A percentile compares a stretch with the other conserved stretches of the same genome.
Evolutionary conservation across 2,329 filamentous ascomycete genomes (phyloP).

Genomic region (Clonostachys rosea): DNA sequence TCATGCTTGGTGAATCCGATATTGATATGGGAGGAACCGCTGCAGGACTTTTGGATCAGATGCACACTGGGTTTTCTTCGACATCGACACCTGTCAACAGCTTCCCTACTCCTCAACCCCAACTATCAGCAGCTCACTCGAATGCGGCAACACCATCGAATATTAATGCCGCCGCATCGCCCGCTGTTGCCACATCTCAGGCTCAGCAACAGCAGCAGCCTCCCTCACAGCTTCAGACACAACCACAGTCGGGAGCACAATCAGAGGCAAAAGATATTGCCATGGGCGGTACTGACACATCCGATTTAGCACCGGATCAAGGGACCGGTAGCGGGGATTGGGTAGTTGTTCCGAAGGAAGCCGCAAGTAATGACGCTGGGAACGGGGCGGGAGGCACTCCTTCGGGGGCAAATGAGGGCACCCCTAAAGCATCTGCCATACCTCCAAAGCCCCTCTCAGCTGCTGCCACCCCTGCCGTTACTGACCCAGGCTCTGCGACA

Average conservation of each 20-base stretch:
- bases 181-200: slow-evolving; percentile 8
- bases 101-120: slow-evolving; percentile 56
- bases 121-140: slow-evolving; percentile 51
- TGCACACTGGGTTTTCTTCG: slow-evolving; percentile 57
- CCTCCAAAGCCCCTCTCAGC: slow-evolving; percentile 32
- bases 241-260: slow-evolving; percentile 2
- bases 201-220: slow-evolving; percentile 8
- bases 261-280: slow-evolving; percentile 25
- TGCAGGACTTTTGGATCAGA: slow-evolving; percentile 63
- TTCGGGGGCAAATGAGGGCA: not conserved
- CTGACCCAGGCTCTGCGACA: slow-evolving; percentile 18
- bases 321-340: slow-evolving; percentile 59
- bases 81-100: slow-evolving; percentile 57
- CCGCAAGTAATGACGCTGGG: slow-evolving; percentile 33
- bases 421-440: not conserved
- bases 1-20: slow-evolving; percentile 55
- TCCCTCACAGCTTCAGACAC: slow-evolving; percentile 9
- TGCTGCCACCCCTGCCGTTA: slow-evolving; percentile 35
- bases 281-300: slow-evolving; percentile 49
- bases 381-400: slow-evolving; percentile 9
- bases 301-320: slow-evolving; percentile 39
- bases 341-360: slow-evolving; percentile 69
- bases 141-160: slow-evolving; percentile 50
- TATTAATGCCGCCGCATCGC: slow-evolving; percentile 37
- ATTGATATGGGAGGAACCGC: slow-evolving; percentile 62